Evolutionary conservation across 2,329 filamentous ascomycete species (phyloP), one percentile per base, ranked within the genome.

Genomic region (Dactylonectria estremocensis): DNA sequence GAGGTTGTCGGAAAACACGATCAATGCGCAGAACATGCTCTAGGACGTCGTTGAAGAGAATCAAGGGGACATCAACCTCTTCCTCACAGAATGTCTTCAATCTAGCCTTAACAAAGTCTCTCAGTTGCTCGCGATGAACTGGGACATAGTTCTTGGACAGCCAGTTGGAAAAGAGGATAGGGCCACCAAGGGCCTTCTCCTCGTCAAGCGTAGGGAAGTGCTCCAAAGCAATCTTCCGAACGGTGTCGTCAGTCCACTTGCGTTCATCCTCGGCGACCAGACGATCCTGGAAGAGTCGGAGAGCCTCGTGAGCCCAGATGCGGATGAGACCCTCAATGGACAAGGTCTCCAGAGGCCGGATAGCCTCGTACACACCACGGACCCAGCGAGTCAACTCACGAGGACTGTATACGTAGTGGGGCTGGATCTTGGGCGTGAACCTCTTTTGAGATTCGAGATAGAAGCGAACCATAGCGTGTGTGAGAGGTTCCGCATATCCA

Each of bases 131-230:
- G 73, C 96, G 93, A 77, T 97, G 95, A 45, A 99, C 96, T 7
- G 96, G 96, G 11, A 98, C 91, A 77, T 99, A 99, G 80, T 99
- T 93, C 89, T 97, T 98, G 13, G 95, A 98, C 6, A 99, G 88
- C 96, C 96, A 99, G 83, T 99, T 99, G 7, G 97, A 99, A 87
- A 97, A 99, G 63, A 99, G 85, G 61, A 99, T 98, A 1, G 96
- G 97, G 0, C 94, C 94, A 71, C 93, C 93, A 33, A 99, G 89
- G 54, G 96, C 95, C 80, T 94, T 92, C 49, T 92, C 88, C 73
- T 98, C 93, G 69, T 99, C 93, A 68, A 99, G 94, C n/a, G 91
- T 97, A 1, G 96, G 96, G 88, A 99, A 99, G 78, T 93, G 91
- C 68, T 98, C 93, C 48, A 96, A 83, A 0, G 96, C 96, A 76